A percentile compares a stretch with the other conserved stretches of the same genome.
Conservation (phyloP, 2,329 filamentous ascomycete species). For the Fusarium caatingaense region DNA sequence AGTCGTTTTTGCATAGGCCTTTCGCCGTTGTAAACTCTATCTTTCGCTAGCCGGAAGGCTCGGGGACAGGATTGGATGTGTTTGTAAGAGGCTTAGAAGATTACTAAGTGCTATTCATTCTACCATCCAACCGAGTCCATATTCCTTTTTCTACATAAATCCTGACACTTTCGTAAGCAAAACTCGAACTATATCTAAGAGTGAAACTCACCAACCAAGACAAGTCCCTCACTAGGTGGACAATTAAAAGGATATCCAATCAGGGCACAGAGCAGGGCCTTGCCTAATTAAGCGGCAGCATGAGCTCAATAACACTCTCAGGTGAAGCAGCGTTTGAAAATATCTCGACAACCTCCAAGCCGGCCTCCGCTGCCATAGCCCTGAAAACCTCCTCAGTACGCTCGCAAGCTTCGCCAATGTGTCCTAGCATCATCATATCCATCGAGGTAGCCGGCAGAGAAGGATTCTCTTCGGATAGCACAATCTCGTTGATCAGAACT, state of each 20-base stretch:
- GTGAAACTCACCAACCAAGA: background rate
- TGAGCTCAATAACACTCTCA: constrained; percentile 28
- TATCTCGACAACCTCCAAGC: constrained; percentile 7
- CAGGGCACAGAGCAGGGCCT: background rate
- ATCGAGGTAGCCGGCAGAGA: constrained; percentile 20
- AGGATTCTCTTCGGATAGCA: constrained; percentile 21
- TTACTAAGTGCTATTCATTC: background rate
- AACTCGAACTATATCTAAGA: background rate
- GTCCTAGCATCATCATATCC: constrained; percentile 35
- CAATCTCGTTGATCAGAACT: constrained; percentile 30
- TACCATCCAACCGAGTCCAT: background rate
- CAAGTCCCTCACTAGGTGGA: background rate
- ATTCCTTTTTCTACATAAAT: background rate
- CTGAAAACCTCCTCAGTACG: constrained; percentile 18
- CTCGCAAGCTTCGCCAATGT: constrained; percentile 20
- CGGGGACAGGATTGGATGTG: background rate
- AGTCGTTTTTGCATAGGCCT: background rate
- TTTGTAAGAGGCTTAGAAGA: background rate
- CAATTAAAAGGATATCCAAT: background rate
- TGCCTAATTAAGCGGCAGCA: background rate
- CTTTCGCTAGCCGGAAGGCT: constrained; percentile 13
- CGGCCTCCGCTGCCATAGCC: constrained; percentile 7
- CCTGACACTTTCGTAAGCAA: background rate
- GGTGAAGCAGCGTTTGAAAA: constrained; percentile 21
- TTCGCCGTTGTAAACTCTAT: constrained; percentile 22